Percentiles rank a stretch among this genome's conserved stretches.
Conservation (phyloP, 2,329 filamentous ascomycete species). For the Arthrobotrys entomopaga region DNA sequence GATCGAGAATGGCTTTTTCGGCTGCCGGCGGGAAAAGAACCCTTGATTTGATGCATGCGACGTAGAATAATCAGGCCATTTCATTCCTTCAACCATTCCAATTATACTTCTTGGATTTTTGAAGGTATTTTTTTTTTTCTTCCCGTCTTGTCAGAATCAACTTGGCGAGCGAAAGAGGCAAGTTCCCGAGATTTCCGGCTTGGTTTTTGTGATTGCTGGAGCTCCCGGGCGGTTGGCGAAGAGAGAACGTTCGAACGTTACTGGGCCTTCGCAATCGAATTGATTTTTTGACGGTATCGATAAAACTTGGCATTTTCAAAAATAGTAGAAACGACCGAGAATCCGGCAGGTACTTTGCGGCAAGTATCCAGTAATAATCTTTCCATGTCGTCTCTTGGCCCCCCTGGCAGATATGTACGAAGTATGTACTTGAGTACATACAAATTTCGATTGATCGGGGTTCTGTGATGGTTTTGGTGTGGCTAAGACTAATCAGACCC, state of each 20-base stretch:
- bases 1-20: neutral
- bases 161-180: slow-evolving; percentile 26
- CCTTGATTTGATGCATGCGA: neutral
- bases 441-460: neutral
- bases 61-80: neutral
- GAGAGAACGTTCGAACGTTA: slow-evolving; percentile 14
- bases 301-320: neutral
- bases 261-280: slow-evolving; percentile 6
- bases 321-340: no score
- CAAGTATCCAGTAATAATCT: slow-evolving; percentile 2
- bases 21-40: neutral
- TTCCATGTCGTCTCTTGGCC: neutral
- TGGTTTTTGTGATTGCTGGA: neutral
- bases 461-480: neutral
- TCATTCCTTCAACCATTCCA: neutral
- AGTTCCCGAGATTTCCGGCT: slow-evolving; percentile 47
- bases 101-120: neutral
- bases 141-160: slow-evolving; percentile 1
- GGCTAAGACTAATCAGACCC: neutral
- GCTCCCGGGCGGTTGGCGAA: neutral
- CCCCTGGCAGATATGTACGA: neutral
- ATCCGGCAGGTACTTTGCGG: neutral
- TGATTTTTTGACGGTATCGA: no score
- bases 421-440: no score
- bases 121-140: neutral